Evolutionary conservation across 495 filamentous ascomycete genomes (phyloP).

Genomic region (Aspergillus nidulans): DNA sequence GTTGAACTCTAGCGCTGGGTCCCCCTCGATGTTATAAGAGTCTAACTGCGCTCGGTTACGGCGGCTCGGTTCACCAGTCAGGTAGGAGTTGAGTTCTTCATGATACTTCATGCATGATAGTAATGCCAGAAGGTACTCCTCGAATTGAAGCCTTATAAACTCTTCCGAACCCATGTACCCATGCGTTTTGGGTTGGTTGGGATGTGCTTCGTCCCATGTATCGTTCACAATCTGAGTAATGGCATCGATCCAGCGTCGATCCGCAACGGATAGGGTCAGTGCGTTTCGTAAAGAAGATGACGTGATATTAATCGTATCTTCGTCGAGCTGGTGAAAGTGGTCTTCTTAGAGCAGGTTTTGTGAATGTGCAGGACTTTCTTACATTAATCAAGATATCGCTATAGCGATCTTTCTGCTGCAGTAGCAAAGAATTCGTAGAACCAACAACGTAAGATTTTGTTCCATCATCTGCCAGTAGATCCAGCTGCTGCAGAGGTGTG

Average conservation of each 20-base stretch:
- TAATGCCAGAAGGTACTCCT: slow-evolving; percentile 91
- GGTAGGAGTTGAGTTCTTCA: slow-evolving; percentile 54
- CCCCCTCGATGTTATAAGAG: slow-evolving; percentile 61
- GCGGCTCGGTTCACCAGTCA: slow-evolving; percentile 25
- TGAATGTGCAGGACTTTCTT: slow-evolving; percentile 11
- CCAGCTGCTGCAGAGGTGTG: slow-evolving; percentile 92
- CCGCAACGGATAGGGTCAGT: slow-evolving; percentile 75
- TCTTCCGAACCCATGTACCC: slow-evolving; percentile 96
- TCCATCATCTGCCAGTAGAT: slow-evolving; percentile 86
- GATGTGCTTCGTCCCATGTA: slow-evolving; percentile 93
- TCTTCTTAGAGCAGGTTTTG: not conserved
- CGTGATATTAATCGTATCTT: slow-evolving; percentile 77
- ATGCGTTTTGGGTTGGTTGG: slow-evolving; percentile 82
- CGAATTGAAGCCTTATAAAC: slow-evolving; percentile 95
- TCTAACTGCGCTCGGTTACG: slow-evolving; percentile 33
- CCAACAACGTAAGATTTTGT: slow-evolving; percentile 98
- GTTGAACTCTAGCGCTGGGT: slow-evolving; percentile 79
- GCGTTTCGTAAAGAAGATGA: slow-evolving; percentile 74
- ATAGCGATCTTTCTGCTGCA: slow-evolving; percentile 96
- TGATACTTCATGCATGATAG: slow-evolving; percentile 88
- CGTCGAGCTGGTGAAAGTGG: slow-evolving; percentile 60
- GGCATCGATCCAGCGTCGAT: slow-evolving; percentile 95
- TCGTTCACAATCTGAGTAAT: slow-evolving; percentile 89
- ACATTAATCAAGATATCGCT: slow-evolving; percentile 94
- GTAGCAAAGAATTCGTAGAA: slow-evolving; percentile 87